Conservation (phyloP, 2,329 filamentous ascomycete genomes). For the Cryphonectria nitschkei region DNA sequence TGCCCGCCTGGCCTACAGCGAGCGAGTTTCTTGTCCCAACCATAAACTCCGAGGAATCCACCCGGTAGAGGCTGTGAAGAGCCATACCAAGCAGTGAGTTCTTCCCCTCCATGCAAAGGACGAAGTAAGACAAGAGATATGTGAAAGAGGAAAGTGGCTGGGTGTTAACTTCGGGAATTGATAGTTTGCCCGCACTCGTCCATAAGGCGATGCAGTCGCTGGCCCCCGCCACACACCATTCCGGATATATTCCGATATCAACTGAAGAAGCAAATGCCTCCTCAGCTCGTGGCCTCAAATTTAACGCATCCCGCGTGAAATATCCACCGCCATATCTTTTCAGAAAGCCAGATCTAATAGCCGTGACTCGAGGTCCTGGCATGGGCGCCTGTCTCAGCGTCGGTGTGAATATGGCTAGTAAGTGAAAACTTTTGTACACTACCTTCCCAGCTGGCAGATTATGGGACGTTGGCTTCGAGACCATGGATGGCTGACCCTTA, state of each 20-base stretch:
- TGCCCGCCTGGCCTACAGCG: conserved; percentile 74
- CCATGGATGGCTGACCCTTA: neutral
- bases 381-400: conserved; percentile 79
- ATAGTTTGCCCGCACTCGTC: conserved; percentile 66
- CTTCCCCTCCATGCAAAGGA: neutral
- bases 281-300: neutral
- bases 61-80: conserved; percentile 73
- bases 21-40: conserved; percentile 81
- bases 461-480: too few species aligned
- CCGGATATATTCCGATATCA: neutral
- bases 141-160: neutral
- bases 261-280: neutral
- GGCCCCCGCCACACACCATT: conserved; percentile 30
- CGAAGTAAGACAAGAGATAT: neutral
- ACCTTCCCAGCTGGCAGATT: neutral
- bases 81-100: conserved; percentile 65
- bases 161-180: neutral
- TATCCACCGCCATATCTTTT: conserved; percentile 35
- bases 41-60: conserved; percentile 76
- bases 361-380: conserved; percentile 87
- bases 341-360: conserved; percentile 76
- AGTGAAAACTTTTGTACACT: neutral
- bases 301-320: too few species aligned
- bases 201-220: conserved; percentile 63
- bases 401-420: conserved; percentile 76